Conservation (phyloP, 2,329 filamentous ascomycete genomes). For the Stylonectria norvegica region DNA sequence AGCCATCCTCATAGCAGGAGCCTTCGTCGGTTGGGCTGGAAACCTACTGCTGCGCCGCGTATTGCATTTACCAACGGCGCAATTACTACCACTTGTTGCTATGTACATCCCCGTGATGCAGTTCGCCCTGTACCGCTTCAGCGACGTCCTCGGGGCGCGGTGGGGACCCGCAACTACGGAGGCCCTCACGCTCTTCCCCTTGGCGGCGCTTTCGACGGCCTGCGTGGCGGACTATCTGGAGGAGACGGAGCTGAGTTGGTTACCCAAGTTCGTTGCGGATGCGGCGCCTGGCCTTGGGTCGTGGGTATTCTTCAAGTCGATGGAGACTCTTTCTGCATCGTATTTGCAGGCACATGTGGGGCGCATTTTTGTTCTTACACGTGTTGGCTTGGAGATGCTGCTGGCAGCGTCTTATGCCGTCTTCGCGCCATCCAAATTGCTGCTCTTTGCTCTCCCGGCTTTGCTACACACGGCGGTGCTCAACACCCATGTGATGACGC, state of each 20-base stretch:
- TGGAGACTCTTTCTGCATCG: conserved; percentile 39
- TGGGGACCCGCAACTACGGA: conserved; percentile 77
- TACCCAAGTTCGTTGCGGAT: conserved; percentile 58
- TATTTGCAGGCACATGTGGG: conserved; percentile 54
- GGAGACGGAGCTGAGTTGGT: conserved; percentile 50
- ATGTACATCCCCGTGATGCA: conserved; percentile 73
- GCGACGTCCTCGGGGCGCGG: conserved; percentile 61
- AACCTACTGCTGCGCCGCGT: conserved; percentile 52
- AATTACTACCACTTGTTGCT: conserved; percentile 68
- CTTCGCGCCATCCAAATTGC: conserved; percentile 64
- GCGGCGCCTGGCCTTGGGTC: conserved; percentile 63
- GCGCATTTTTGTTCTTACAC: conserved; percentile 60
- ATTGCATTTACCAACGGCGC: conserved; percentile 46
- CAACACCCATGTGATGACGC: conserved; percentile 70
- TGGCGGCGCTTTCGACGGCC: conserved; percentile 61
- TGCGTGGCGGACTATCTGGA: conserved; percentile 65
- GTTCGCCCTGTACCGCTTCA: conserved; percentile 65
- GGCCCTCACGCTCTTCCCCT: conserved; percentile 65
- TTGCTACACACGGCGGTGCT: conserved; percentile 66
- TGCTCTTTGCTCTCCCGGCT: conserved; percentile 64
- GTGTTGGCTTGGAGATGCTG: conserved; percentile 68
- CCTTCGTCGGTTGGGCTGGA: conserved; percentile 68
- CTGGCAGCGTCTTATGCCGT: conserved; percentile 63
- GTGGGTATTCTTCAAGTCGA: conserved; percentile 61
- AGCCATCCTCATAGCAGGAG: conserved; percentile 61